These are phyloP conservation scores for Bauhinia variegata DNA, from an alignment of 306 rosid species.

Conservation along the genomic window DNA sequence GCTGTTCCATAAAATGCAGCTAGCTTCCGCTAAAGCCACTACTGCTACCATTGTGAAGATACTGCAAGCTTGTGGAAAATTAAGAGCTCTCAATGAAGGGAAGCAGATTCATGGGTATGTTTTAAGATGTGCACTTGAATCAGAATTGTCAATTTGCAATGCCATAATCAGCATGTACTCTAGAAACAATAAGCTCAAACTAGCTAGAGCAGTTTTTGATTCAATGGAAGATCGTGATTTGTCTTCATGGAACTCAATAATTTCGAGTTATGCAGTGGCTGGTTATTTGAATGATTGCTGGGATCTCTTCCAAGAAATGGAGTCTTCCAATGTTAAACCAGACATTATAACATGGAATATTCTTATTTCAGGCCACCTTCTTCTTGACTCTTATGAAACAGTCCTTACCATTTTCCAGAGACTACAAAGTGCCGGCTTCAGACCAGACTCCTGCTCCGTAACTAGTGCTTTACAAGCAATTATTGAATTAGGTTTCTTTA, in stretches of 20 bases:
- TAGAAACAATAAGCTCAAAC: slow-evolving; percentile 50
- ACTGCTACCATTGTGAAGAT: slow-evolving; percentile 52
- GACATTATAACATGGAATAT: slow-evolving; percentile 76
- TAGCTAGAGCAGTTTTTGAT: slow-evolving; percentile 57
- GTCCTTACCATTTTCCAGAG: slow-evolving; percentile 49
- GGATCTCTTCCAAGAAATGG: slow-evolving; percentile 50
- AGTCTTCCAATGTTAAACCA: slow-evolving; percentile 48
- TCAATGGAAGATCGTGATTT: slow-evolving; percentile 53
- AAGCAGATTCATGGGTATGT: slow-evolving; percentile 80
- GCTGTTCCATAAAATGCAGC: slow-evolving; percentile 53
- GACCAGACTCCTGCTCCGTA: slow-evolving; percentile 63
- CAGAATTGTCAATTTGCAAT: slow-evolving; percentile 59
- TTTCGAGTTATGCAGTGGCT: slow-evolving; percentile 50
- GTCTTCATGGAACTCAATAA: slow-evolving; percentile 75
- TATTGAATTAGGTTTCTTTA: slow-evolving; percentile 50
- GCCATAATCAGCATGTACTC: slow-evolving; percentile 74
- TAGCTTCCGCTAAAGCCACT: slow-evolving; percentile 46
- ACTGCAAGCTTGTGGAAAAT: slow-evolving; percentile 71
- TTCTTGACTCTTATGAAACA: slow-evolving; percentile 48
- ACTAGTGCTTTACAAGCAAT: slow-evolving; percentile 64
- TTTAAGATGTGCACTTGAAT: slow-evolving; percentile 46
- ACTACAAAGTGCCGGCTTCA: slow-evolving; percentile 50
- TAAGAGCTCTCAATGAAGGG: slow-evolving; percentile 67
- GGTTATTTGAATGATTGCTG: slow-evolving; percentile 54
- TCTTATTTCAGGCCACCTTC: slow-evolving; percentile 67